Percentiles rank a stretch among this genome's conserved stretches.
Conservation (phyloP, 1,284 basidiomycete species). For the Fomitopsis betulina region DNA sequence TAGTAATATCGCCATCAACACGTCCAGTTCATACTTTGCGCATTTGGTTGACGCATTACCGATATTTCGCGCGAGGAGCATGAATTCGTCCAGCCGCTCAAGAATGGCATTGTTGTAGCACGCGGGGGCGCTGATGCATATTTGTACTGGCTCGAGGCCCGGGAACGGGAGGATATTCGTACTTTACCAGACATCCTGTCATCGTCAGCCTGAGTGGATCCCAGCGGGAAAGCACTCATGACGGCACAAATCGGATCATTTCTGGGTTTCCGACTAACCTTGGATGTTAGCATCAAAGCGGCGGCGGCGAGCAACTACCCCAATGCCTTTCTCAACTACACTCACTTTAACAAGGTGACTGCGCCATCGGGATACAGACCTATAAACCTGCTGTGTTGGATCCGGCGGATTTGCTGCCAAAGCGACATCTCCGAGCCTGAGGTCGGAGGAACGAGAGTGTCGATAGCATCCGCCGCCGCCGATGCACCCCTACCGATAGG, state of each 20-base stretch:
- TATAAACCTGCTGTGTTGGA: conserved; percentile 29
- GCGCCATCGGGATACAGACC: conserved; percentile 22
- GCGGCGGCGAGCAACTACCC: background rate
- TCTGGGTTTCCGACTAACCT: conserved; percentile 25
- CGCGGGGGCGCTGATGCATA: conserved; percentile 25
- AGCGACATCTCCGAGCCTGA: background rate
- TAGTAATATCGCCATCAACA: background rate
- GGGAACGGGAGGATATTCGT: conserved; percentile 26
- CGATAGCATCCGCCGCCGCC: background rate
- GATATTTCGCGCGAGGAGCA: conserved; percentile 34
- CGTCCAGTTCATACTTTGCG: background rate
- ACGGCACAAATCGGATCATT: conserved; percentile 7
- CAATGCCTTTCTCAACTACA: too few species aligned
- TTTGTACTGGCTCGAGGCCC: conserved; percentile 29
- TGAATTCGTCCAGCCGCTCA: conserved; percentile 34
- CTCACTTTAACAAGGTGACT: conserved; percentile 23
- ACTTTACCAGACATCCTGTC: conserved; percentile 14
- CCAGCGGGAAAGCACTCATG: background rate
- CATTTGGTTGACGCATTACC: conserved; percentile 8
- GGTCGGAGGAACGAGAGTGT: background rate
- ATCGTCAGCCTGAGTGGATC: background rate
- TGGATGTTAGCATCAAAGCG: conserved; percentile 4
- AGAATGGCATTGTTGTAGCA: conserved; percentile 36
- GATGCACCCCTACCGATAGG: too few species aligned
- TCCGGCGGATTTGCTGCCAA: conserved; percentile 26